Base-by-base conservation (phyloP, 1,284 basidiomycete species). In the Sporisorium exsertum region DNA sequence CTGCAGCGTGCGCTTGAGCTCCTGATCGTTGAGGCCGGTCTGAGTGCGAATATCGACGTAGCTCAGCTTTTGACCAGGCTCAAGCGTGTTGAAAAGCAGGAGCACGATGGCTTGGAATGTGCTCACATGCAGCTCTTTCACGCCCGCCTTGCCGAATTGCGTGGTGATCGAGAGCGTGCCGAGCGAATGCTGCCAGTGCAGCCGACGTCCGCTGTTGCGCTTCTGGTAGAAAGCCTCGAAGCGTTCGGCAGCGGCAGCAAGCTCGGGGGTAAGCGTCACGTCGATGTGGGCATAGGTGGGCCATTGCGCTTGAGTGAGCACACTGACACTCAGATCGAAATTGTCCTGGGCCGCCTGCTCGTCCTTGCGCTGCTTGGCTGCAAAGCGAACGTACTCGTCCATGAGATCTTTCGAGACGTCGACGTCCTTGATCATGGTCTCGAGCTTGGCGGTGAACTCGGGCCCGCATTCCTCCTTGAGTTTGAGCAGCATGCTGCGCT, bases 381-480 rank as follows among this genome's bases (percentile, higher is more conserved):
- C 80, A 22, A 86, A 81, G 7, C 83, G 77, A 59, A 86, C 86
- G 75, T 87, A 90, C 24, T 87, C 82, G 64, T 87, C 81, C 88
- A 92, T 89, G 26, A 90, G 84, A 60, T 93, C 92, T 69, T 89
- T 87, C 2, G 93, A 94, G 9, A 94, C 87, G 0, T 89, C 89
- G 15, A 94, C 87, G 81, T 95, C 94, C 66, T 91, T 93, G 86
- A 95, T 94, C 94, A 96, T 95, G 51, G 93, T 90, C 81, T 94
- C 92, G 55, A 93, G 92, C 88, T 92, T 92, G 27, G 91, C 91
- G 67, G 87, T 87, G 59, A 96, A 96, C 58, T 93, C 93, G 6
- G 93, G 91, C 80, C 95, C 94, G 74, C 94, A 95, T 58, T 91
- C 93, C 92, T 94, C 91, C 87, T 94, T 94, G 74, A 99, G 88